These are phyloP conservation scores for Lactarius pseudohatsudake DNA, from an alignment of 768 basidiomycete species.

Conservation along the genomic window DNA sequence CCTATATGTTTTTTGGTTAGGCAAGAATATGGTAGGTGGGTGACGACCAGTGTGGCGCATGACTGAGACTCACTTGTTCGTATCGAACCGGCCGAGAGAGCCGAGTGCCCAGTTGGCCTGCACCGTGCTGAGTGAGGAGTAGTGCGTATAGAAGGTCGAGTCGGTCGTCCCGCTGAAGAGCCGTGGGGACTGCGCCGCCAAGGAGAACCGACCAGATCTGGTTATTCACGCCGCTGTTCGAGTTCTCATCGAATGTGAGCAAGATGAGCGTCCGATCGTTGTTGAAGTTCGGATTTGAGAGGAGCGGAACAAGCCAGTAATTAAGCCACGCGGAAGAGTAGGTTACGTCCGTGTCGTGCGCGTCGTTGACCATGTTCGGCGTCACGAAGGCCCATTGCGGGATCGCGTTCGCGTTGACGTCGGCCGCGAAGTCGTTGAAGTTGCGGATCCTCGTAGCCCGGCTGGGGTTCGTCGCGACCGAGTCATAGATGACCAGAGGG, in stretches of 20 bases:
- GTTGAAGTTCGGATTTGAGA: slow-evolving; percentile 53
- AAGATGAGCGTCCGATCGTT: slow-evolving; percentile 53
- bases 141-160: slow-evolving; percentile 58
- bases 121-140: slow-evolving; percentile 54
- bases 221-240: slow-evolving; percentile 44
- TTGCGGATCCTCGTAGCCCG: slow-evolving; percentile 51
- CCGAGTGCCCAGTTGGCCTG: slow-evolving; percentile 61
- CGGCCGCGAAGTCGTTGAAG: slow-evolving; percentile 61
- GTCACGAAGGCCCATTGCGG: slow-evolving; percentile 66
- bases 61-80: slow-evolving; percentile 42
- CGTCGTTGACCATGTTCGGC: slow-evolving; percentile 59
- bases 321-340: slow-evolving; percentile 47
- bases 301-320: slow-evolving; percentile 52
- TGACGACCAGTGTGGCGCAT: background rate
- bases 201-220: slow-evolving; percentile 46
- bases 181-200: slow-evolving; percentile 45
- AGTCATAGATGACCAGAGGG: slow-evolving; percentile 52
- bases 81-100: slow-evolving; percentile 58
- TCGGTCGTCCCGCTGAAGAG: slow-evolving; percentile 49
- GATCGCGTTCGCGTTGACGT: slow-evolving; percentile 48
- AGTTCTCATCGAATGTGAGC: slow-evolving; percentile 62
- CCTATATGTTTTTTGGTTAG: slow-evolving; percentile 3
- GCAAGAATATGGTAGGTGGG: too few species aligned
- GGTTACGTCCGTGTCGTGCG: slow-evolving; percentile 55
- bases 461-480: slow-evolving; percentile 41